Base-by-base conservation (phyloP, 2,329 filamentous ascomycete genomes). In the Exserohilum rostratum region DNA sequence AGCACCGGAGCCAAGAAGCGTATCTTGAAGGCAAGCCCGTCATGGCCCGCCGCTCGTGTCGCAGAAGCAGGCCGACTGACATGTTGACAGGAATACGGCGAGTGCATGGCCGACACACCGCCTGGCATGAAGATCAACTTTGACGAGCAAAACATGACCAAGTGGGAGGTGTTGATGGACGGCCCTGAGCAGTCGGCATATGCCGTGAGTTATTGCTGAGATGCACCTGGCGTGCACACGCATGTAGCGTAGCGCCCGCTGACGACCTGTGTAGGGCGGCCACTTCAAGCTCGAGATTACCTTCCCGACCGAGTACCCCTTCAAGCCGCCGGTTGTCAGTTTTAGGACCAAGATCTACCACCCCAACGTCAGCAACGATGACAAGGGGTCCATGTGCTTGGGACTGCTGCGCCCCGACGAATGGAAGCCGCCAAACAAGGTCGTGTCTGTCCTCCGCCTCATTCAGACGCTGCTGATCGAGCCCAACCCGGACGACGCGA, bases 271-370 rank as follows among this genome's bases (percentile, higher is more conserved):
- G 42, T 47, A 88, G 81, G 87, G 86, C 66, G 92, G 92, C 69
- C 80, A 79, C 62, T 97, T 91, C 83, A 85, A 85, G 63, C 78
- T 97, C 57, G 78, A 87, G 58, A 81, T 96, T 64, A 82, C 77
- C 35, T 86, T 97, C 10, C 91, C 92, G 12, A 78, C 81, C 65
- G 88, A 91, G 69, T 96, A 96, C 80, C 92, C 92, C 31, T 96
- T 96, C 86, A 95, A 95, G 78, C 87, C 91, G 18, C 92, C 92
- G 13, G 80, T 83, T 56, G 83, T 96, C 65, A 86, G 83, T 71
- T 96, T 96, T 83, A 79, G 82, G 62, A 96, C 92, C 46, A 93
- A 93, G 78, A 90, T 96, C 81, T 97, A 96, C 84, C 93, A 97
- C 80, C 92, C 93, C 39, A 97, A 97, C 78, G 85, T 97, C 55